Percentiles rank a stretch among this genome's conserved stretches.
Conservation (phyloP, 1,139 yeast genomes). For the Taphrina populina region DNA sequence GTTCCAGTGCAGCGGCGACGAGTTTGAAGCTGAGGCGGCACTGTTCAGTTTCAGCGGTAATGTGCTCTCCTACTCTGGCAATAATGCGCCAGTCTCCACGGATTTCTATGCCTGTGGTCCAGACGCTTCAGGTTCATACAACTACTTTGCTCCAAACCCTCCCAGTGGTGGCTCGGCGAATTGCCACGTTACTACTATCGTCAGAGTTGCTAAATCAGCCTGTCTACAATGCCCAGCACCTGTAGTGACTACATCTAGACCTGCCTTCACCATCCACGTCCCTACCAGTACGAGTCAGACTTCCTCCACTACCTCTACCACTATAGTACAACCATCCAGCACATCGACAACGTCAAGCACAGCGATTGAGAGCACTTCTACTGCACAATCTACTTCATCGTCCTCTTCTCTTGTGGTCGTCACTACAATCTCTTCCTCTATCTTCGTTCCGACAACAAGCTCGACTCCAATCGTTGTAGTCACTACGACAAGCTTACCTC, state of each 20-base stretch:
- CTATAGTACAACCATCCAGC: no score
- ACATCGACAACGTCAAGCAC: neutral
- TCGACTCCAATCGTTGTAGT: neutral
- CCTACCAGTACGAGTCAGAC: neutral
- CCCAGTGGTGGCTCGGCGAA: neutral
- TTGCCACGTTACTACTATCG: neutral
- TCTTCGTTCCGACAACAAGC: neutral
- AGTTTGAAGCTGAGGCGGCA: conserved; percentile 6
- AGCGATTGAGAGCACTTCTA: no score
- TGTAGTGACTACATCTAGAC: conserved; percentile 1
- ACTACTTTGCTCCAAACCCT: conserved; percentile 16
- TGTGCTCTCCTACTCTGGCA: conserved; percentile 2
- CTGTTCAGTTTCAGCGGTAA: neutral
- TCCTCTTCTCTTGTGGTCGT: neutral
- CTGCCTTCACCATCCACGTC: neutral
- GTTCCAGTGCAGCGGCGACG: conserved; percentile 18
- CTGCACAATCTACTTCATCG: neutral
- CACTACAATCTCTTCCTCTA: neutral
- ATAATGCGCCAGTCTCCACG: conserved; percentile 3
- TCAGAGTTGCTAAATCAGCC: neutral
- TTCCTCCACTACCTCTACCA: no score
- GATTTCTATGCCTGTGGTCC: conserved; percentile 18
- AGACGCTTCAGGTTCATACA: conserved; percentile 2
- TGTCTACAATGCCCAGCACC: neutral
- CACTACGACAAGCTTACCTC: no score